These are phyloP conservation scores for Cantharellus anzutake DNA, from an alignment of 768 basidiomycete species.

Conservation along the genomic window DNA sequence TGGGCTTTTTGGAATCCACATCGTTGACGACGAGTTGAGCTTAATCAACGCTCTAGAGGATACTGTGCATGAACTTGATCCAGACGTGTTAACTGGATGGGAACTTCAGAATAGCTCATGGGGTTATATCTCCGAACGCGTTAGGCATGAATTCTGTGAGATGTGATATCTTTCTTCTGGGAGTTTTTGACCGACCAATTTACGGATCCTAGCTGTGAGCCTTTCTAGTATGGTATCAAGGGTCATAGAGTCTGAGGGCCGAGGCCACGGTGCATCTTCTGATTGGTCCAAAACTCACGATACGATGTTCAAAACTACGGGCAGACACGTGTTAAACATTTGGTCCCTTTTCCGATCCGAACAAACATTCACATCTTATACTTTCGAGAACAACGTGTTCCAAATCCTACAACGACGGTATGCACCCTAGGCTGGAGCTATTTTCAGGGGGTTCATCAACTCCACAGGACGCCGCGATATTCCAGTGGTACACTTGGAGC, in stretches of 20 bases:
- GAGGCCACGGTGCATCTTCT: conserved; percentile 21
- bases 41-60: conserved; percentile 64
- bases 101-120: conserved; percentile 77
- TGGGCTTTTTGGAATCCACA: conserved; percentile 27
- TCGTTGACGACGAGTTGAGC: conserved; percentile 53
- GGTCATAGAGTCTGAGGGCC: conserved; percentile 31
- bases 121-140: conserved; percentile 73
- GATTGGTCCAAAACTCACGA: conserved; percentile 58
- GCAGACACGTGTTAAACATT: conserved; percentile 80
- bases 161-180: not conserved
- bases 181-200: too few species aligned
- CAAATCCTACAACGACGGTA: conserved; percentile 62
- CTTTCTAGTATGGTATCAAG: conserved; percentile 57
- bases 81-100: conserved; percentile 86
- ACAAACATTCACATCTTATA: conserved; percentile 54
- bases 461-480: conserved; percentile 56
- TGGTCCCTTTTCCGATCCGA: conserved; percentile 89
- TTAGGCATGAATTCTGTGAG: conserved; percentile 33
- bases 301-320: conserved; percentile 66
- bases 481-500: conserved; percentile 36
- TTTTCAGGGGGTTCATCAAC: not conserved
- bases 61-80: conserved; percentile 56
- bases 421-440: conserved; percentile 7
- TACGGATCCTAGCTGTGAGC: conserved; percentile 35
- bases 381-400: conserved; percentile 79